phyloP scores from a whole-genome alignment of 2,329 filamentous ascomycete species.

The Cadophora sp. region DNA sequence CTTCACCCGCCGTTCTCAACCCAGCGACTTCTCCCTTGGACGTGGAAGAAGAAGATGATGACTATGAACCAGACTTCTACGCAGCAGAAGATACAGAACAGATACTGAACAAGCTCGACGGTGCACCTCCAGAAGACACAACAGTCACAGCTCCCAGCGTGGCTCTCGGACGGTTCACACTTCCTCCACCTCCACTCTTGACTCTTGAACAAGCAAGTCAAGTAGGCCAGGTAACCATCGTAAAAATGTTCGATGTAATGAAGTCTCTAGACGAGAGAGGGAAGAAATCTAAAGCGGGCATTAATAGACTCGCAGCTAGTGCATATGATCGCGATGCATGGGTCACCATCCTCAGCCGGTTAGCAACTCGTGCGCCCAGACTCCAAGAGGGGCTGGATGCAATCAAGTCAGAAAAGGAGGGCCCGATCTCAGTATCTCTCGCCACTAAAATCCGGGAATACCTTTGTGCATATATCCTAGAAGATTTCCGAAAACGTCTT shows the following conservation, averaged over 20 bases:
- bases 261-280: conserved; percentile 72
- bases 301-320: conserved; percentile 84
- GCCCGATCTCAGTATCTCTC: conserved; percentile 54
- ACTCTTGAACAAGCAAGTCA: conserved; percentile 74
- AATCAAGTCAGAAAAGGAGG: conserved; percentile 62
- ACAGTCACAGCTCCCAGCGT: conserved; percentile 55
- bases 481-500: conserved; percentile 89
- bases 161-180: conserved; percentile 74
- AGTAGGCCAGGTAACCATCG: conserved; percentile 76
- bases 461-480: conserved; percentile 84
- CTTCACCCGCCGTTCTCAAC: conserved; percentile 50
- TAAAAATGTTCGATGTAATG: conserved; percentile 81
- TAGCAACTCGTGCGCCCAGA: conserved; percentile 80
- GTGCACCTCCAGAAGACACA: conserved; percentile 64
- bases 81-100: conserved; percentile 76
- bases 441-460: conserved; percentile 78
- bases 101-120: conserved; percentile 78
- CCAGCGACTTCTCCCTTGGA: conserved; percentile 66
- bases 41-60: conserved; percentile 83
- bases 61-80: conserved; percentile 90
- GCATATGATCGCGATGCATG: conserved; percentile 87
- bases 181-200: conserved; percentile 78
- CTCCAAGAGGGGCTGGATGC: conserved; percentile 66
- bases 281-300: conserved; percentile 72
- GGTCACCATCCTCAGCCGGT: conserved; percentile 84